phyloP scores from a whole-genome alignment of 805 yeast genomes.

The Saturnispora gosingensis region DNA sequence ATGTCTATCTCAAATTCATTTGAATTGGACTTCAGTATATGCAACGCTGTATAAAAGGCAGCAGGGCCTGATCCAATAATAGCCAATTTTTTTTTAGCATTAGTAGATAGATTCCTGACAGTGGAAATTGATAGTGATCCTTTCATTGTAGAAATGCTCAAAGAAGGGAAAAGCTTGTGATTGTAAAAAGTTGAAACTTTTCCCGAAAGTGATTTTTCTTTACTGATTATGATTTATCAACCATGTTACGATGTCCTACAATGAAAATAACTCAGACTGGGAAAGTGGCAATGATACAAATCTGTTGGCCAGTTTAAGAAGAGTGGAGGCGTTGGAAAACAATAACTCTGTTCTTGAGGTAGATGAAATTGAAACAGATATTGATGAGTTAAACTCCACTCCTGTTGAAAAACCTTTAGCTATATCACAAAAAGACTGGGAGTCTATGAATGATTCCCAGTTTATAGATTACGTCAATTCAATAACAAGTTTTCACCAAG shows the following conservation, averaged over 20 bases:
- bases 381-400: constrained; percentile 2
- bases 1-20: constrained; percentile 44
- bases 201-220: neutral
- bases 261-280: constrained; percentile 2
- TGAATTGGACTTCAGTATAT: constrained; percentile 39
- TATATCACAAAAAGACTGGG: constrained; percentile 16
- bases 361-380: constrained; percentile 8
- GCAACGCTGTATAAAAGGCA: constrained; percentile 82
- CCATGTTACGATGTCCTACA: constrained; percentile 1
- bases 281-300: constrained; percentile 1
- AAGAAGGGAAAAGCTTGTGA: neutral
- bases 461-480: constrained; percentile 29
- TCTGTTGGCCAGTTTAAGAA: neutral
- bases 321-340: neutral
- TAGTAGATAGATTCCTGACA: neutral
- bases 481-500: constrained; percentile 5
- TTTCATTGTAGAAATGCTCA: neutral
- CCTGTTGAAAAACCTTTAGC: neutral
- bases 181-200: neutral
- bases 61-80: constrained; percentile 96
- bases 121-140: neutral
- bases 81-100: constrained; percentile 38
- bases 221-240: neutral
- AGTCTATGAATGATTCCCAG: constrained; percentile 32
- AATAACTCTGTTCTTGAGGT: neutral